Base-by-base conservation (phyloP, 1,284 basidiomycete genomes). In the Bondarzewia mesenterica region DNA sequence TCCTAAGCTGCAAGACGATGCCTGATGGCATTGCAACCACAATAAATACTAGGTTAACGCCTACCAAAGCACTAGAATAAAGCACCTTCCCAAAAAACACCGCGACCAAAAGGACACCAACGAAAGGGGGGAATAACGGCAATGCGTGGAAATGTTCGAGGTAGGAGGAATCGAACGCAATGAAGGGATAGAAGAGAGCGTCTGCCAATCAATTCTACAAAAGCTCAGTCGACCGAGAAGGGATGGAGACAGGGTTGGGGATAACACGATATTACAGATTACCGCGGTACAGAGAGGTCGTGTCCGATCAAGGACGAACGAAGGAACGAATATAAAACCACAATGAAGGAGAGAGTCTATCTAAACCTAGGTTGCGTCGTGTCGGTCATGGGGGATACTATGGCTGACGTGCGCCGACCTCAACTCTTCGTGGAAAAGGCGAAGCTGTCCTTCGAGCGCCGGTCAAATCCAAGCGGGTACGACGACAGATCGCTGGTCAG, bases 401-500 rank as follows among this genome's bases (percentile, higher is more conserved):
- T 32, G 29, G n/a, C 29, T 32, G 29, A 32, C n/a, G 29, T 32
- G n/a, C n/a, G 29, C 6, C 12, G 29, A 32, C 29, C n/a, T 32
- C 29, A 32, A 32, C 29, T n/a, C 29, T 32, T 32, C n/a, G 29
- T 32, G 29, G 29, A 32, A n/a, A 32, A 32, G 12, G 48, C 3
- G 38, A 53, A 55, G 40, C 49, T 50, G 12, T 53, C 51, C 36
- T 56, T 48, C 44, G 50, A 49, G 25, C 44, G 49, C n/a, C 52
- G 48, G 48, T 66, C 82, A 58, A 85, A 85, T 38, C 76, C 78
- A 47, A 90, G 72, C 23, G 88, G 87, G 60, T 87, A 89, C 18
- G 85, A 84, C 37, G 85, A 80, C 47, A 90, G 64, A 63, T 89
- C 88, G 57, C 74, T 82, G 53, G 88, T 89, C 48, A 90, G 71